phyloP scores from a whole-genome alignment of 2,329 filamentous ascomycete genomes.

The Geosmithia flava region DNA sequence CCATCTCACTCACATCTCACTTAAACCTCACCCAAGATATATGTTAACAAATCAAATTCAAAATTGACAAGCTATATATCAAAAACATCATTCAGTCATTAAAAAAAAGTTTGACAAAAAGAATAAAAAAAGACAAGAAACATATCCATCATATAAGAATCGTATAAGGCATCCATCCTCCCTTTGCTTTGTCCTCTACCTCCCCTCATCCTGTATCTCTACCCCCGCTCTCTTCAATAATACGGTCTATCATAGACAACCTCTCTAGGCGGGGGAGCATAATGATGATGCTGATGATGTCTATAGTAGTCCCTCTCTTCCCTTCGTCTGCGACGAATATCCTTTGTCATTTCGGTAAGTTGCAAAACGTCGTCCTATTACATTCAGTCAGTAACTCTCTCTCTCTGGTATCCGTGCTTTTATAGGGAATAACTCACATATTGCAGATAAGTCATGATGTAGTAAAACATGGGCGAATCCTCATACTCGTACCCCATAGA shows the following conservation, averaged over 20 bases:
- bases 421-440: slow-evolving; percentile 57
- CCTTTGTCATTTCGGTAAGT: slow-evolving; percentile 70
- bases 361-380: slow-evolving; percentile 72
- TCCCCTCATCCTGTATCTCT: no score
- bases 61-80: no score
- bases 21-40: no score
- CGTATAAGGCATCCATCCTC: background rate
- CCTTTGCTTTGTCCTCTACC: background rate
- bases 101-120: no score
- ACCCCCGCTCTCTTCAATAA: slow-evolving; percentile 34
- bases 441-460: slow-evolving; percentile 78
- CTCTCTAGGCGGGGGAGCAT: slow-evolving; percentile 9
- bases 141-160: slow-evolving; percentile 51
- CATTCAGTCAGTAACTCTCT: background rate
- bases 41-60: no score
- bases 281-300: slow-evolving; percentile 16
- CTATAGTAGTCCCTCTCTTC: slow-evolving; percentile 45
- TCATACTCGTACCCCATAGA: slow-evolving; percentile 77
- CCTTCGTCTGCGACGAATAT: slow-evolving; percentile 56
- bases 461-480: slow-evolving; percentile 81
- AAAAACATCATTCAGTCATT: no score
- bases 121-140: no score
- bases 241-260: slow-evolving; percentile 42
- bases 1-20: no score
- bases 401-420: background rate